Evolutionary conservation across 257 asterid species (phyloP), one percentile per base, ranked within the genome.

Genomic region (Scutellaria baicalensis): DNA sequence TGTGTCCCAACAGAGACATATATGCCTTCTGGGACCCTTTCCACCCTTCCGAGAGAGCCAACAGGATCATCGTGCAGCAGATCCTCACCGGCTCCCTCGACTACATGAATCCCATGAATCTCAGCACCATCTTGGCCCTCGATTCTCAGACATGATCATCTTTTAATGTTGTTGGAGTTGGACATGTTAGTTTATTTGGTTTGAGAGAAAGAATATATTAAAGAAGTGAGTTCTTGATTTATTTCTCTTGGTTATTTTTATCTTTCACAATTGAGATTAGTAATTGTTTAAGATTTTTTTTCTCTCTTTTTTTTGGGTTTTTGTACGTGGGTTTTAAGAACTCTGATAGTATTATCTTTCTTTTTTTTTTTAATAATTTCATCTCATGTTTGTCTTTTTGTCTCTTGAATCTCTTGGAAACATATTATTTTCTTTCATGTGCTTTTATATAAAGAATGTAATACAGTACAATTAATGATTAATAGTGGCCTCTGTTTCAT

Each of bases 1-100:
- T 88, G 54, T 88, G 95, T 40, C 80, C 92, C 2, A 82, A 88
- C 74, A 82, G 95, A 78, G 86, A 88, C 0, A 36, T 57, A 3
- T 84, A 85, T 14, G 95, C 88, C 0, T 88, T 83, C 55, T 88
- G 95, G 95, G 95, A 88, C 65, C 80, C 86, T 11, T 88, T 88
- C 59, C 92, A 88, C 48, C 95, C 95, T 0, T 74, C 95, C 1
- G 92, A 88, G 42, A 82, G 75, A 65, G 95, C 95, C 0, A 88
- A 85, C 69, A 80, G 66, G 60, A 8, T 76, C 10, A 85, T 88
- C 14, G 89, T 85, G 55, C 67, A 66, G 10, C 84, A 83, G 35
- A 77, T 88, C 68, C 12, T 78, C 27, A 82, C 80, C 14, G 95
- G 95, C 31, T 77, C 89, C 4, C 3, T 48, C 0, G 70, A 82